Evolutionary conservation across 257 asterid genomes (phyloP).

Genomic region (Nicotiana attenuata): DNA sequence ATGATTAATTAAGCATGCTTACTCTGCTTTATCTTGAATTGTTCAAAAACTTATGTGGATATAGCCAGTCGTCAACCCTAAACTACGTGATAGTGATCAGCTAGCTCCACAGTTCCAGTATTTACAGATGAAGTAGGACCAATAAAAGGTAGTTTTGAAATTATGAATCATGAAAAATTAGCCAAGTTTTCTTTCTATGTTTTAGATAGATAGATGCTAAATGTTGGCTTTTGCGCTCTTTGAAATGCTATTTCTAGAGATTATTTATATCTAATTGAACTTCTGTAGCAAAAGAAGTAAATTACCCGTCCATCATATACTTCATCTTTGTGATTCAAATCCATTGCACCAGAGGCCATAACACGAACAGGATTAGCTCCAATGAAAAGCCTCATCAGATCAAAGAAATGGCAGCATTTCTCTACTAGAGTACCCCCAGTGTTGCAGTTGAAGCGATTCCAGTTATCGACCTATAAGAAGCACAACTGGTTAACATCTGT

Average conservation of each 20-base stretch:
- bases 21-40: background rate
- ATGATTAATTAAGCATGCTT: background rate
- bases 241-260: background rate
- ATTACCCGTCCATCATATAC: conserved; percentile 70
- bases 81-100: background rate
- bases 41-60: background rate
- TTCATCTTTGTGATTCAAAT: conserved; percentile 89
- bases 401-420: conserved; percentile 98
- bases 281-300: background rate
- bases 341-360: conserved; percentile 95
- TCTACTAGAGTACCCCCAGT: conserved; percentile 92
- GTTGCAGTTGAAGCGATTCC: conserved; percentile 95
- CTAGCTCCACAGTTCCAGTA: background rate
- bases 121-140: background rate
- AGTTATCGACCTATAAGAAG: conserved; percentile 65
- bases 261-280: background rate
- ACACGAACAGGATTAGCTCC: conserved; percentile 79
- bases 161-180: background rate
- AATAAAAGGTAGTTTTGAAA: background rate
- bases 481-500: conserved; percentile 12
- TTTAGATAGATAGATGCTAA: background rate
- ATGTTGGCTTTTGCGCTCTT: background rate
- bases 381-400: conserved; percentile 83
- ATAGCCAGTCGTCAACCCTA: background rate
- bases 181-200: background rate